Evolutionary conservation across 1,284 basidiomycete species (phyloP).

Genomic region (Blastosporella zonata): DNA sequence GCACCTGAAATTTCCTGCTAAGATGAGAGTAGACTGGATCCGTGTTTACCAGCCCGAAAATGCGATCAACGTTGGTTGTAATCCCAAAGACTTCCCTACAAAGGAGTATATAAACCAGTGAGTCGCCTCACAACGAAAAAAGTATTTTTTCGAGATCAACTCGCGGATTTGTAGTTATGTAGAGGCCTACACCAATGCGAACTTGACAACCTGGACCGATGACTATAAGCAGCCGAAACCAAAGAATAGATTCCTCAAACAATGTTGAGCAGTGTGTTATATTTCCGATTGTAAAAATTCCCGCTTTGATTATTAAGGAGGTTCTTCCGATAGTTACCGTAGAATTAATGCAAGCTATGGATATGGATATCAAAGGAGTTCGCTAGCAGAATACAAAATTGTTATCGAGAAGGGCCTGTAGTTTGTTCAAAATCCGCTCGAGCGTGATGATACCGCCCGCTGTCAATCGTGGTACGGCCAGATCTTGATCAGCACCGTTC

Average conservation of each 20-base stretch:
- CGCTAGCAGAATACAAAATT: not conserved
- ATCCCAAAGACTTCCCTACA: conserved; percentile 79
- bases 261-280: conserved; percentile 33
- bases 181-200: conserved; percentile 52
- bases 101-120: conserved; percentile 69
- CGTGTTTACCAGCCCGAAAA: conserved; percentile 76
- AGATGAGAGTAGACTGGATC: conserved; percentile 80
- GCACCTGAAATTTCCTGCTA: conserved; percentile 65
- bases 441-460: conserved; percentile 80
- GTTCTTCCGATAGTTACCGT: not conserved
- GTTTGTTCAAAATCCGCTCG: conserved; percentile 63
- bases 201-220: conserved; percentile 56
- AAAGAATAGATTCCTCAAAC: conserved; percentile 50
- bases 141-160: conserved; percentile 3
- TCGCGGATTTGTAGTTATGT: conserved; percentile 37
- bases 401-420: conserved; percentile 33
- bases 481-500: conserved; percentile 45
- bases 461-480: conserved; percentile 75
- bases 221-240: conserved; percentile 62
- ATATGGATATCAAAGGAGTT: not conserved
- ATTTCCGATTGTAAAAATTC: not conserved
- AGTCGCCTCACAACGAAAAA: conserved; percentile 22
- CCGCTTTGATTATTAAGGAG: no score
- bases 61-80: conserved; percentile 77
- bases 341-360: conserved; percentile 2